Evolutionary conservation across 495 filamentous ascomycete species (phyloP), one percentile per base, ranked within the genome.

Genomic region (Penicillium fimorum): DNA sequence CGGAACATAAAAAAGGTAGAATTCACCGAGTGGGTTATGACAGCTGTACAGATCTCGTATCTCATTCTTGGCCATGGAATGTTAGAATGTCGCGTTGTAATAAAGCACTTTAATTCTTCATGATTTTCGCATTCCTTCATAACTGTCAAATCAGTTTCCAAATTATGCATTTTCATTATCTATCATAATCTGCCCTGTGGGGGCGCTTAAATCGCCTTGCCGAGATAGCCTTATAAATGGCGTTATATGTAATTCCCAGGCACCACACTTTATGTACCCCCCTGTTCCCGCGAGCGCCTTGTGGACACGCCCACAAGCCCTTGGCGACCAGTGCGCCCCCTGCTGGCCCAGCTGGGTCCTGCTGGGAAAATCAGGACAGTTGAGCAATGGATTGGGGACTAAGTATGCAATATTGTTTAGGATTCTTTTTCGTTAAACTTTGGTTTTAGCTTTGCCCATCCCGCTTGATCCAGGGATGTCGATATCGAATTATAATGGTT

Each of bases 1-100:
- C 65, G 65, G 56, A 53, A 44, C 48, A 56, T 61, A 56, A 52
- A 52, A 27, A 37, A 20, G 38, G 43, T 15, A 48, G 15, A 53
- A 53, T 47, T 47, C 38, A 41, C 47, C 44, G 53, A 60, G 50
- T 65, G 60, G 61, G 37, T 41, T 41, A 29, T 67, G 47, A 49
- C 47, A 49, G 30, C 32, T 49, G 32, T 27, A 27, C n/a, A 12
- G 9, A 47, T 38, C 52, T 45, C 42, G 32, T 38, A 43, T 53
- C 51, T 42, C 43, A 54, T 45, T 47, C 52, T 54, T 54, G 22
- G 53, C 32, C 15, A 24, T 22, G 22, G 54, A 56, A 56, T 56
- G 54, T 56, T 24, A 37, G 27, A 37, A 46, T 55, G 17, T 48
- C 6, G 41, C 20, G 33, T 15, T 13, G 4, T 47, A 20, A 24